Evolutionary conservation across 345 rosid species (phyloP).

Genomic region (Sonneratia alba): DNA sequence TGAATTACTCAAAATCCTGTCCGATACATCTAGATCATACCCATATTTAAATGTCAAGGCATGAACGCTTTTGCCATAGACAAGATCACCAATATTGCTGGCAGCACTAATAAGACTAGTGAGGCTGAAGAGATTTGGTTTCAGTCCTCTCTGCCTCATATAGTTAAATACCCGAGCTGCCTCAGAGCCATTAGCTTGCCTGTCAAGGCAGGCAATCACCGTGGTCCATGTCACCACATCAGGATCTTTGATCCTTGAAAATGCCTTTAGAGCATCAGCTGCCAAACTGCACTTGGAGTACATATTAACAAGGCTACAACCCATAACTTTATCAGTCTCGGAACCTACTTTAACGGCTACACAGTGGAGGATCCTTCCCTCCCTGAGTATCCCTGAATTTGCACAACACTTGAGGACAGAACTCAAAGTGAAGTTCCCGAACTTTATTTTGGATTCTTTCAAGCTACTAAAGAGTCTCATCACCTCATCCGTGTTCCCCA

Average conservation of each 20-base stretch:
- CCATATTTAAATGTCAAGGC: conserved; percentile 31
- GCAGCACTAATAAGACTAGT: conserved; percentile 28
- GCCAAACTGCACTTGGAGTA: conserved; percentile 37
- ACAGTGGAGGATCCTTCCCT: conserved; percentile 34
- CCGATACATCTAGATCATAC: conserved; percentile 14
- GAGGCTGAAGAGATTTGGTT: conserved; percentile 30
- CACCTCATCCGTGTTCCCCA: conserved; percentile 21
- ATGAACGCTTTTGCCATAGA: conserved; percentile 30
- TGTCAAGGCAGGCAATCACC: conserved; percentile 30
- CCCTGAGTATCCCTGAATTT: conserved; percentile 17
- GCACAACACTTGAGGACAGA: conserved; percentile 31
- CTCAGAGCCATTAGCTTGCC: conserved; percentile 25
- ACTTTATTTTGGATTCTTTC: conserved; percentile 24
- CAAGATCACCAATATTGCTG: conserved; percentile 15
- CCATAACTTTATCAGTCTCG: conserved; percentile 27
- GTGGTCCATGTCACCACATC: conserved; percentile 33
- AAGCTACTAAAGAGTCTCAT: conserved; percentile 25
- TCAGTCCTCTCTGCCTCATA: conserved; percentile 26
- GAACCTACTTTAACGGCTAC: conserved; percentile 25
- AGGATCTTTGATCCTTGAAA: conserved; percentile 25
- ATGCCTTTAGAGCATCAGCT: conserved; percentile 30
- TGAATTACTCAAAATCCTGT: conserved; percentile 25
- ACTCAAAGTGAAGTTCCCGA: conserved; percentile 27
- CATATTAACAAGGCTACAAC: conserved; percentile 37
- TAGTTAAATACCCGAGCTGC: conserved; percentile 22